Percentiles rank a stretch among this genome's conserved stretches.
Conservation (phyloP, 345 rosid species). For the Angophora floribunda region DNA sequence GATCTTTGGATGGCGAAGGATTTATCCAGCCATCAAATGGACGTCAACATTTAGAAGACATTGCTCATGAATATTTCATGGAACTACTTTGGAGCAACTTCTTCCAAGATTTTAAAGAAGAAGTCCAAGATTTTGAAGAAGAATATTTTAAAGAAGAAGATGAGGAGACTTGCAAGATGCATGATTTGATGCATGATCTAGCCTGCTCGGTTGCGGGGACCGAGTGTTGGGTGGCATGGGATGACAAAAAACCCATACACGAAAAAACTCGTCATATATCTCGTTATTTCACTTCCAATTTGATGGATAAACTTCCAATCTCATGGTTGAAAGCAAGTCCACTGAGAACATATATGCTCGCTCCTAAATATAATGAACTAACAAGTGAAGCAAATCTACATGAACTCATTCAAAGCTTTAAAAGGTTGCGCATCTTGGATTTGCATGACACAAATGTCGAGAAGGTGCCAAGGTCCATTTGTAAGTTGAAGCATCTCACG, state of each 20-base stretch:
- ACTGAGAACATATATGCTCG: background rate
- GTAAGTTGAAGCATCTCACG: background rate
- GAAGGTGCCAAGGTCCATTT: background rate
- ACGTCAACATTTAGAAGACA: background rate
- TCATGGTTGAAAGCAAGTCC: background rate
- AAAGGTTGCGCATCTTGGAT: background rate
- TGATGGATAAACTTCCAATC: background rate
- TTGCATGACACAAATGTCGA: fast-evolving
- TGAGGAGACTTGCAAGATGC: background rate
- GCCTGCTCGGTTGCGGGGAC: background rate
- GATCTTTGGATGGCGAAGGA: background rate
- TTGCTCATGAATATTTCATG: too few relatives aligned
- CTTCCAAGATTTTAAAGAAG: background rate
- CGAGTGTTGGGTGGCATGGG: background rate
- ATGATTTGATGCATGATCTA: background rate
- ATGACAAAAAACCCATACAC: background rate
- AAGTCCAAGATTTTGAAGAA: too few relatives aligned
- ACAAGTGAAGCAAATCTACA: background rate
- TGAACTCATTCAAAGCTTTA: background rate
- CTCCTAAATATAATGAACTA: too few relatives aligned
- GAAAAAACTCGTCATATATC: background rate
- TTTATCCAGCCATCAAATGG: background rate
- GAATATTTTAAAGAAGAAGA: too few relatives aligned
- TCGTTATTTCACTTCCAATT: background rate
- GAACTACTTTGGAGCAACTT: background rate